Evolutionary conservation across 1,284 basidiomycete genomes (phyloP), one percentile per base, ranked within the genome.

Genomic region (Kalmanozyma brasiliensis): DNA sequence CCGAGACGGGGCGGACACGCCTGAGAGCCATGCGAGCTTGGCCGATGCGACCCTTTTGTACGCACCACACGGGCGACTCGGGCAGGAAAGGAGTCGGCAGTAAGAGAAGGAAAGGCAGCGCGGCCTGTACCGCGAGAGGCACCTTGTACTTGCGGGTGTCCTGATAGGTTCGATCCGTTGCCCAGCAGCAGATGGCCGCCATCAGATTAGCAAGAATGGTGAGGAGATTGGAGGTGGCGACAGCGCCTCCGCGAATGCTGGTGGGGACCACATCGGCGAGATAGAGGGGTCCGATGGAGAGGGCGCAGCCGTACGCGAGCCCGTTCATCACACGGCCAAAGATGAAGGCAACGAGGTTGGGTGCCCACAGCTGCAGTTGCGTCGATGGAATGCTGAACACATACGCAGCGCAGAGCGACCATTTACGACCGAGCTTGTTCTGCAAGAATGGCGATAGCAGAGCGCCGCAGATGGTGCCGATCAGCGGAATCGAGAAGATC

Each of bases 251-350:
- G 17, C 74, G 73, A 34, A 77, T 73, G 42, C 52, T 58, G 26
- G 66, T 66, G 0, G 72, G 72, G 1, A 77, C 74, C 7, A 77
- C 62, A 23, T 77, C 74, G 17, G 73, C 70, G 22, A 77, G 41
- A 37, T 73, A 75, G 38, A 69, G 59, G 14, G 74, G 74, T 1
- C 69, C 74, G 35, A 75, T 71, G 34, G 65, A 66, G 17, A 74
- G 58, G 2, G 74, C 74, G 26, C 58, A 64, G 16, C 74, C 74
- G 49, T 77, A 77, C 7, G 63, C 52, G 29, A 75, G 47, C 2
- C 62, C 73, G 37, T 77, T 77, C 69, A 73, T 73, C 4, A 69
- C 57, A 16, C 74, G 65, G 7, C 74, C 74, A n/a, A 65, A 33
- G 46, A 77, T 68, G 49, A 74, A 77, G 19, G 68, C 73, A 24